phyloP scores from a whole-genome alignment of 1,284 basidiomycete species.

The Cutaneotrichosporon mucoides region DNA sequence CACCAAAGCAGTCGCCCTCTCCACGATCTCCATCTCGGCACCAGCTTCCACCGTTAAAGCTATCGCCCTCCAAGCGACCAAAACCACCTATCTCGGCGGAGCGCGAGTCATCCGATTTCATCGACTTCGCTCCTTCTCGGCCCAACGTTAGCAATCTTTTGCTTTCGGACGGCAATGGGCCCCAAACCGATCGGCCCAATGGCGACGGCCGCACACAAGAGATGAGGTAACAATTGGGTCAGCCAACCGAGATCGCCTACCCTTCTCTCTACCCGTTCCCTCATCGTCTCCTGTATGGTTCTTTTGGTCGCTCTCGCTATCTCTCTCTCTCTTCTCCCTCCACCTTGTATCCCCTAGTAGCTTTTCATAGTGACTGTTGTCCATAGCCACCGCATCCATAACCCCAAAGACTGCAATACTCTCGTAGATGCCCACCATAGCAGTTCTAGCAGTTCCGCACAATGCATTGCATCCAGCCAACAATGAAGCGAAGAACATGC shows the following conservation, averaged over 20 bases:
- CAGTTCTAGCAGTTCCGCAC: background rate
- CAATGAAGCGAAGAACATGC: background rate
- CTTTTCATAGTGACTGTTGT: background rate
- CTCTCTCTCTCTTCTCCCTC: background rate
- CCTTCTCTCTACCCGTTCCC: background rate
- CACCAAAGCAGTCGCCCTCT: background rate
- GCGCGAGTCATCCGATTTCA: constrained; percentile 3
- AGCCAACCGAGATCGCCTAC: background rate
- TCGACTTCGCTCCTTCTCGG: constrained; percentile 14
- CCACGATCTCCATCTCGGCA: background rate
- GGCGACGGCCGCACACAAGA: background rate
- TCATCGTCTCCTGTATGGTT: background rate
- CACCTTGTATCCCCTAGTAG: constrained; percentile 4
- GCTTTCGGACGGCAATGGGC: background rate
- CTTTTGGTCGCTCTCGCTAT: no score
- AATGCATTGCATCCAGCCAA: constrained; percentile 2
- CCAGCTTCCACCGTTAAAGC: background rate
- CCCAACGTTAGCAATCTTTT: constrained; percentile 14
- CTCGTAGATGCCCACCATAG: no score
- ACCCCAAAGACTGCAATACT: no score
- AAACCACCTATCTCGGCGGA: background rate
- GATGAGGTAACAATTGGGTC: background rate
- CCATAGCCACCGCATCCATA: background rate
- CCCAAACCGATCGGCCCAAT: background rate
- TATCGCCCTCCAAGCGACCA: background rate